phyloP scores from a whole-genome alignment of 2,329 filamentous ascomycete genomes.

The Sphaerulina musiva region DNA sequence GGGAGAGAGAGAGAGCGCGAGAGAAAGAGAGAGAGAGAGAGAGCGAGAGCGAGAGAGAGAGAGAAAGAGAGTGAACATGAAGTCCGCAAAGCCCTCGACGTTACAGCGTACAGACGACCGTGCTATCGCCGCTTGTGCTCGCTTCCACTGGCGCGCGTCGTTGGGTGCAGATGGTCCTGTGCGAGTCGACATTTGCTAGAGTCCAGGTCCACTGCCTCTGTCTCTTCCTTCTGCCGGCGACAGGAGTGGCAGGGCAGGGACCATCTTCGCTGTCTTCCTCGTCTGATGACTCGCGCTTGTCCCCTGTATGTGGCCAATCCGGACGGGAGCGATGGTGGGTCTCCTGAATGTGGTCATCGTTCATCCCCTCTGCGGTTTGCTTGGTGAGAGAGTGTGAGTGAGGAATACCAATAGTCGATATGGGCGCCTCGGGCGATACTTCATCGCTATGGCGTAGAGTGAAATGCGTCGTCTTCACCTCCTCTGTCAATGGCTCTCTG shows the following conservation, averaged over 20 bases:
- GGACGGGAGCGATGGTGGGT: neutral
- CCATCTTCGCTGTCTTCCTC: constrained; percentile 41
- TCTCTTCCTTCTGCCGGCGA: constrained; percentile 48
- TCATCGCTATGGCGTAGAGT: constrained; percentile 53
- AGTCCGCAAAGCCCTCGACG: too few species aligned
- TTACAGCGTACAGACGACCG: too few species aligned
- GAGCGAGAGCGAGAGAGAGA: too few species aligned
- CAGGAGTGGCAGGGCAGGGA: constrained; percentile 47
- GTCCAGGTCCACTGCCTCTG: constrained; percentile 55
- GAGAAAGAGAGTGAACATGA: too few species aligned
- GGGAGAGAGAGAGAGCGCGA: too few species aligned
- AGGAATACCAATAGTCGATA: constrained; percentile 26
- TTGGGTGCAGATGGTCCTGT: neutral
- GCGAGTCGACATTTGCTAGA: constrained; percentile 26
- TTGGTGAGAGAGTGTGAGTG: constrained; percentile 10
- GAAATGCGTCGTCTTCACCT: constrained; percentile 52
- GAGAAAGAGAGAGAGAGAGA: too few species aligned
- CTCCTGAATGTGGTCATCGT: neutral
- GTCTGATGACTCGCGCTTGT: constrained; percentile 45
- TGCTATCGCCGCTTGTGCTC: too few species aligned
- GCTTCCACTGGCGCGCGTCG: neutral
- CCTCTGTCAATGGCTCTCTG: constrained; percentile 50
- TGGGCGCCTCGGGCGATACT: constrained; percentile 35
- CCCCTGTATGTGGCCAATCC: constrained; percentile 22
- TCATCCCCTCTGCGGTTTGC: constrained; percentile 2